Evolutionary conservation across 2,329 filamentous ascomycete species (phyloP), one percentile per base, ranked within the genome.

Genomic region (Ophiocordyceps camponoti-floridani): DNA sequence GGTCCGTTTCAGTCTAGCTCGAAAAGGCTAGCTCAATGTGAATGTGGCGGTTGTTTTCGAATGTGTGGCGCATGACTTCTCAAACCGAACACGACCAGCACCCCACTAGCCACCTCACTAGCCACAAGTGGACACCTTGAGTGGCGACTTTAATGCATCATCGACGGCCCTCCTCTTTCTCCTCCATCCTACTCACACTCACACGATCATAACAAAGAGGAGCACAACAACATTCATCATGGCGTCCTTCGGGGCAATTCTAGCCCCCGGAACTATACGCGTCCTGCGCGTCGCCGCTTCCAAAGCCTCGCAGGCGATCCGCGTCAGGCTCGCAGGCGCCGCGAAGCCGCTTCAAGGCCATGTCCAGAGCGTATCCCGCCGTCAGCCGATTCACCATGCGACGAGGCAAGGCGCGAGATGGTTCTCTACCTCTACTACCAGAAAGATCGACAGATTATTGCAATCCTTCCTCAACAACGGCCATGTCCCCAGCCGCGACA

Each of bases 161-260:
- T 23, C 23, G 23, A 23, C 23, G 23, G 23, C 23, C 23, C 23
- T 23, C 12, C 14, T n/a, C 33, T 38, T 16, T 7, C 5, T 16
- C 11, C n/a, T 38, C 35, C 35, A 19, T 38, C 35, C 9, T 38
- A 38, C 10, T 16, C 35, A 38, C 35, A 3, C 23, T 23, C 28
- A 30, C 28, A 30, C 12, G n/a, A n/a, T 12, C 28, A 30, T 7
- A 12, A 30, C 28, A 30, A 12, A 30, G 9, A 30, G 12, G 28
- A 4, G 28, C 28, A 7, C 28, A 38, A 10, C 16, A 16, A 18
- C 8, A 38, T 18, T 38, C 35, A 38, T 11, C n/a, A 77, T 77
- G 73, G 67, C 67, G 62, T 68, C 70, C 57, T 58, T 62, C 57
- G 70, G 70, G 65, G 71, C 69, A 62, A 64, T 75, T 58, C 74